A percentile compares a stretch with the other conserved stretches of the same genome.
Conservation (phyloP, 2,329 filamentous ascomycete genomes). For the Apiospora aurea region DNA sequence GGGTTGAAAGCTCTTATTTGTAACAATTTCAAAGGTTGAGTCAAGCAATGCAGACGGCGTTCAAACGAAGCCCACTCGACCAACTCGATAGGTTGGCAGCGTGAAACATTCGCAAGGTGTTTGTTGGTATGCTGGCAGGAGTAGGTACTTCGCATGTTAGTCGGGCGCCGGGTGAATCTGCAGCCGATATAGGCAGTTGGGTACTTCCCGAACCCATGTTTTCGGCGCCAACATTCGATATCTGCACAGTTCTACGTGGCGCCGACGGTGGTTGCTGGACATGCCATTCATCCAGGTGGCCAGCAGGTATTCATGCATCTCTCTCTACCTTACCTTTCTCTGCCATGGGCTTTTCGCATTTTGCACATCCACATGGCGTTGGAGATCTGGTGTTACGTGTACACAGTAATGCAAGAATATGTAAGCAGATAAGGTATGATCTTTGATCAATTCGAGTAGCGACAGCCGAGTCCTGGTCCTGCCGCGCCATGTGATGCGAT, state of each 20-base stretch:
- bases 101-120: conserved; percentile 7
- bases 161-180: conserved; percentile 15
- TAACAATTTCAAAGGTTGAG: conserved; percentile 2
- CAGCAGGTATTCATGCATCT: conserved; percentile 5
- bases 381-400: conserved; percentile 14
- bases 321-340: not conserved
- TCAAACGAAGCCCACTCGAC: not conserved
- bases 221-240: not conserved
- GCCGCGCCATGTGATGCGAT: conserved; percentile 11
- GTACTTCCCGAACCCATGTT: conserved; percentile 12
- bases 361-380: not conserved
- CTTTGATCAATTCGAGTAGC: not conserved
- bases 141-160: not conserved
- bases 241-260: conserved; percentile 13
- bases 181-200: not conserved
- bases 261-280: not conserved
- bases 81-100: not conserved
- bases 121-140: not conserved
- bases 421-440: conserved; percentile 12
- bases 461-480: not conserved
- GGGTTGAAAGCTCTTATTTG: not conserved
- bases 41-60: not conserved
- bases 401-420: conserved; percentile 10
- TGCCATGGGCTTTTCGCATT: not conserved
- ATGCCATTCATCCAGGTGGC: not conserved